A percentile compares a stretch with the other conserved stretches of the same genome.
These are phyloP conservation scores for Fusarium sp. DNA, from an alignment of 2,329 filamentous ascomycete species.

Conservation along the genomic window DNA sequence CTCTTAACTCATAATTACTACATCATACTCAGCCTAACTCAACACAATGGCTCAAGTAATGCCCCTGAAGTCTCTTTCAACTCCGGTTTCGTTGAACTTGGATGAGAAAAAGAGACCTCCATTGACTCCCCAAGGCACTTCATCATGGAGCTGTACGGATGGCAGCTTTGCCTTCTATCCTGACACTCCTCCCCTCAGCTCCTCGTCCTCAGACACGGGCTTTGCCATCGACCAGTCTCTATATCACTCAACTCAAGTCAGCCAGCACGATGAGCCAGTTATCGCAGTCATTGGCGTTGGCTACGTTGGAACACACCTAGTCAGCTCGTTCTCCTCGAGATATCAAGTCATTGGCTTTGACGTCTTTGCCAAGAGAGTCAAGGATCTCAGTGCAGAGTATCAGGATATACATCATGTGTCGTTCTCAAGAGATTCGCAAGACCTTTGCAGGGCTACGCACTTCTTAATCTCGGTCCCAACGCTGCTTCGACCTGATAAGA, in stretches of 20 bases:
- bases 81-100: neutral
- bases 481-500: slow-evolving; percentile 59
- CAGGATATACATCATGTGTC: neutral
- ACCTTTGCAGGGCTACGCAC: slow-evolving; percentile 60
- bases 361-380: slow-evolving; percentile 55
- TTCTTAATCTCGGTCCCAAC: slow-evolving; percentile 67
- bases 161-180: slow-evolving; percentile 24
- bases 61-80: neutral
- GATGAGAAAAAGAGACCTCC: neutral
- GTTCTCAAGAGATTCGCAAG: slow-evolving; percentile 54
- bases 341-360: slow-evolving; percentile 63
- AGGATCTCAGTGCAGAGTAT: slow-evolving; percentile 50
- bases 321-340: slow-evolving; percentile 56
- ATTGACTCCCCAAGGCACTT: slow-evolving; percentile 8
- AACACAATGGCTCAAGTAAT: slow-evolving; percentile 21
- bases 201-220: slow-evolving; percentile 9
- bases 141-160: slow-evolving; percentile 18
- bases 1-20: neutral
- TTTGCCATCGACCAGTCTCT: neutral
- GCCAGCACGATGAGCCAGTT: slow-evolving; percentile 45
- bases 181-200: slow-evolving; percentile 30
- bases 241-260: neutral
- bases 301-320: slow-evolving; percentile 64
- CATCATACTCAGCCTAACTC: neutral
- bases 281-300: slow-evolving; percentile 66